Percentiles rank a stretch among this genome's conserved stretches.
Evolutionary conservation across 768 basidiomycete species (phyloP).

Genomic region (Lentinula edodes): DNA sequence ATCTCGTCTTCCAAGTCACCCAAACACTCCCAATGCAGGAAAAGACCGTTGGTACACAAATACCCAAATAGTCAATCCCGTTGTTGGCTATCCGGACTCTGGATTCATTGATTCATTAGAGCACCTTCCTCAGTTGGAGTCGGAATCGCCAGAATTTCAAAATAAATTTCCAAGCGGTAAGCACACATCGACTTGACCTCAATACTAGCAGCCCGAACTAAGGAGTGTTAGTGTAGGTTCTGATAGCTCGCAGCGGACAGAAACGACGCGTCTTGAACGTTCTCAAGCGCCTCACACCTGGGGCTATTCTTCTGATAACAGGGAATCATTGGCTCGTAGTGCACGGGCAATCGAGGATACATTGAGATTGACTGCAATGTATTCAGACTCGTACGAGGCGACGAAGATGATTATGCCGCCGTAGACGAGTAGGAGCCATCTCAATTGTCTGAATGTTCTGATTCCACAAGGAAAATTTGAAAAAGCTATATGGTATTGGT

Average conservation of each 20-base stretch:
- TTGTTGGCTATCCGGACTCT: background rate
- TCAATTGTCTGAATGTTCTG: background rate
- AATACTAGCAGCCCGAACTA: too few relatives aligned
- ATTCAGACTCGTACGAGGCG: background rate
- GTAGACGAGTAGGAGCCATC: background rate
- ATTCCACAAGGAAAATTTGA: background rate
- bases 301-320: background rate
- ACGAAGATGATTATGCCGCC: background rate
- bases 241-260: background rate
- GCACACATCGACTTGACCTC: background rate
- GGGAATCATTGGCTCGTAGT: background rate
- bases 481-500: background rate
- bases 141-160: background rate
- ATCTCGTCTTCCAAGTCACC: background rate
- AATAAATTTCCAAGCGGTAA: background rate
- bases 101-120: background rate
- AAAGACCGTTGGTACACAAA: too few relatives aligned
- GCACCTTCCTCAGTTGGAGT: background rate
- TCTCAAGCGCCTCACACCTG: background rate
- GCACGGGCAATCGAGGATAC: background rate
- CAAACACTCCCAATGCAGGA: too few relatives aligned
- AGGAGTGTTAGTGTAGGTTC: background rate
- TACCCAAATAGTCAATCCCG: background rate
- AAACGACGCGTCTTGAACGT: background rate
- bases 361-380: background rate